A percentile compares a stretch with the other conserved stretches of the same genome.
phyloP scores from a whole-genome alignment of 2,329 filamentous ascomycete genomes.

The Penicillium sp. region DNA sequence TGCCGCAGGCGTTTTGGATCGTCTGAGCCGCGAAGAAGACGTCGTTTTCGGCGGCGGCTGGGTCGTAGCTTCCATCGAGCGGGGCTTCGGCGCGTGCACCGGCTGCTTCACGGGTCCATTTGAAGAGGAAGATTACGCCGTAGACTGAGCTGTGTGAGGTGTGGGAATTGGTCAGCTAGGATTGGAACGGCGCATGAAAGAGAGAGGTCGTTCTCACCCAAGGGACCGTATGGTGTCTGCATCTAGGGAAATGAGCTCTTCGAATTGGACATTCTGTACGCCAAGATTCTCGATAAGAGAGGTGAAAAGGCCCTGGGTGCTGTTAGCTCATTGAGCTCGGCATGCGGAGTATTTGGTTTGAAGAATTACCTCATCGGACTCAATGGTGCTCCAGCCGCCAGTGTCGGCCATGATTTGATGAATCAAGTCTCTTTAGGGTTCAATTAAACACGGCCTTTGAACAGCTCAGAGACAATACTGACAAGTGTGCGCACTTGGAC shows the following conservation, averaged over 20 bases:
- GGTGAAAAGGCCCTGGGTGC: conserved; percentile 83
- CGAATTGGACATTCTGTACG: conserved; percentile 92
- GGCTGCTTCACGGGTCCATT: conserved; percentile 66
- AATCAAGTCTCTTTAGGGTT: neutral
- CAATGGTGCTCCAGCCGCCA: conserved; percentile 92
- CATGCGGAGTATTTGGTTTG: conserved; percentile 11
- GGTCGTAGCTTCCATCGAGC: conserved; percentile 80
- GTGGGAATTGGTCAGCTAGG: conserved; percentile 14
- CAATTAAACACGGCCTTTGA: neutral
- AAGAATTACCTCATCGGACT: conserved; percentile 82
- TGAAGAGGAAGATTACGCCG: conserved; percentile 99
- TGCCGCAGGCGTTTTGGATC: conserved; percentile 98
- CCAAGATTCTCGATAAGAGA: conserved; percentile 91
- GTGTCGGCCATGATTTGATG: conserved; percentile 57
- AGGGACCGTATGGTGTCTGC: conserved; percentile 58
- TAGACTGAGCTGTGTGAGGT: conserved; percentile 69
- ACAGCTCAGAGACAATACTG: neutral
- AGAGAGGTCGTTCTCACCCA: conserved; percentile 37
- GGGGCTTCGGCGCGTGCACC: conserved; percentile 69
- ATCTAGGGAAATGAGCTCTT: conserved; percentile 91
- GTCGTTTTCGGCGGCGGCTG: conserved; percentile 66
- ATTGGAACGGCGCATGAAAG: neutral
- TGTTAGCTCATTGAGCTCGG: conserved; percentile 11
- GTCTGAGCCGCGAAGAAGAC: conserved; percentile 97
- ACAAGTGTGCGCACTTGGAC: neutral